phyloP scores from a whole-genome alignment of 371 early-diverging fungal species.

The Mortierella sp. region DNA sequence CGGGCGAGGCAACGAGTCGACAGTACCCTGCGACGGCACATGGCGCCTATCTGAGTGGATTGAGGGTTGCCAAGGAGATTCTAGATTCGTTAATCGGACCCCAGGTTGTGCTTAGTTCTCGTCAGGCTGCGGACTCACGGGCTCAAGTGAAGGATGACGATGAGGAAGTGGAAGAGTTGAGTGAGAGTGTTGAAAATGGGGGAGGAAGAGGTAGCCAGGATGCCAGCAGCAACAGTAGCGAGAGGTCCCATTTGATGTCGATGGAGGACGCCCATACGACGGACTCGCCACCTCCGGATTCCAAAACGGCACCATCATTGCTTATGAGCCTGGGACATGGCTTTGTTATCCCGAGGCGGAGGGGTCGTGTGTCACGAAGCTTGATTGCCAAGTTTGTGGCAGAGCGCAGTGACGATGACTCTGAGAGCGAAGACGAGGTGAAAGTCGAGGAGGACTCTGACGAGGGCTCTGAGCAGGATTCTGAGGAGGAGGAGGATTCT shows the following conservation, averaged over 20 bases:
- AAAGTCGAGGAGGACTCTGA: conserved; percentile 60
- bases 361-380: conserved; percentile 32
- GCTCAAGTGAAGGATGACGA: neutral
- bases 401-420: conserved; percentile 32
- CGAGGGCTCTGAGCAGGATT: conserved; percentile 14
- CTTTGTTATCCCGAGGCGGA: conserved; percentile 30
- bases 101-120: conserved; percentile 19
- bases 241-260: conserved; percentile 15
- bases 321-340: conserved; percentile 36
- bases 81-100: conserved; percentile 49
- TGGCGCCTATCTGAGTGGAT: conserved; percentile 54
- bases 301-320: neutral
- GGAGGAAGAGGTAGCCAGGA: neutral
- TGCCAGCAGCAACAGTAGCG: neutral
- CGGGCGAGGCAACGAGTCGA: conserved; percentile 56
- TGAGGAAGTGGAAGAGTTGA: neutral
- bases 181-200: neutral
- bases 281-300: conserved; percentile 14
- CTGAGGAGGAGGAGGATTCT: neutral
- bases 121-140: neutral
- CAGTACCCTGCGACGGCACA: conserved; percentile 57
- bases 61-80: conserved; percentile 50
- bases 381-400: conserved; percentile 46
- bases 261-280: conserved; percentile 24
- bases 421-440: neutral